Evolutionary conservation across 2,329 filamentous ascomycete genomes (phyloP), one percentile per base, ranked within the genome.

Genomic region (Colletotrichum sojae): DNA sequence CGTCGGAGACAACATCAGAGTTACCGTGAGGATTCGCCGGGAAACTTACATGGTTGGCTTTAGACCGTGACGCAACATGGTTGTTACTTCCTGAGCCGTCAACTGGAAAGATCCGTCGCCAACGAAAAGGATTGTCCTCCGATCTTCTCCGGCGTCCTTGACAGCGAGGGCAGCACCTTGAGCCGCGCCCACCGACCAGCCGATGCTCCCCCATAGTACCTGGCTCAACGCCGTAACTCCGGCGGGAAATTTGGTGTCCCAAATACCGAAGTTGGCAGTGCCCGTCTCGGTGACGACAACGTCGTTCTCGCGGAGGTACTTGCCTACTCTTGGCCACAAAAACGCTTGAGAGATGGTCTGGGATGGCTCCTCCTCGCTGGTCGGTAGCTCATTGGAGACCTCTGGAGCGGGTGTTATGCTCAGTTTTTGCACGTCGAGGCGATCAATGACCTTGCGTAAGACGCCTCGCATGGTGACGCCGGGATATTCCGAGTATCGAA

Each of bases 41-140:
- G 9, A 10, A 49, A 82, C 89, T 83, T 81, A 92, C 86, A 97
- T 90, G 75, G 94, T 95, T 20, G 93, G 89, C 71, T 91, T 90
- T 66, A 97, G 83, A 25, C 88, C 85, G 69, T 93, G 90, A 36
- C 91, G 88, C 72, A 97, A 88, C 87, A 97, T 95, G 12, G 94
- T 96, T 79, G 90, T 92, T 71, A 97, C 78, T 80, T 96, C 94
- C 78, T 97, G 94, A 0, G 89, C 91, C 0, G 94, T 97, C 67
- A 97, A 85, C 78, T 97, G 94, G 80, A 97, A 91, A 66, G 91
- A 94, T 31, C 94, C 94, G 75, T 97, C 94, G 25, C 94, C 94
- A n/a, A 94, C 93, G 76, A 97, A 95, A 45, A 97, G 84, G 53
- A 98, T 91, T 0, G 92, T 94, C 69, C 94, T 85, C 27, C 89